Evolutionary conservation across 345 rosid genomes (phyloP), one percentile per base, ranked within the genome.

Genomic region (Corchorus olitorius): DNA sequence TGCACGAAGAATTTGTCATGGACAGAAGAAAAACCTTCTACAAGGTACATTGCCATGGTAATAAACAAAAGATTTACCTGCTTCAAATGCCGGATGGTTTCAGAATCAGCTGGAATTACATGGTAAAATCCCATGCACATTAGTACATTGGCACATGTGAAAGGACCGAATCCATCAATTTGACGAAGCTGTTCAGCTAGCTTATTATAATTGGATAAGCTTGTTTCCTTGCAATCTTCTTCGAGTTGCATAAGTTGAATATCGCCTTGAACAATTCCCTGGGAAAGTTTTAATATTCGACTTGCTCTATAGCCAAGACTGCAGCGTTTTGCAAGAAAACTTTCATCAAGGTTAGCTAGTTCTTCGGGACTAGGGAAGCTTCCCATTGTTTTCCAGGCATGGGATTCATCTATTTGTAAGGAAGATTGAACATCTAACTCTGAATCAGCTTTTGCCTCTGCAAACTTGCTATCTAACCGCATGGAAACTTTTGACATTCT

Each of bases 51-150:
- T 49, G 39, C 22, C 14, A 49, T 59, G 27, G 50, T 48, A 58
- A 65, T 16, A 53, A 41, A 54, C 0, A n/a, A 37, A 14, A 27
- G 20, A 16, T 45, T 70, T 55, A 83, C 89, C 88, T 88, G 84
- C 54, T 86, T 76, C 33, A 86, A 52, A 78, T 86, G 91, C 77
- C 91, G 81, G 16, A 84, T 70, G 12, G 91, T 88, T 82, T 88
- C 89, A 56, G 86, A 81, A 83, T 88, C 88, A 19, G 88, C 6
- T 12, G 91, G 89, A 78, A 88, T 82, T 14, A 76, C 78, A 49
- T 86, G 89, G 80, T 88, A 86, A 77, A 74, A 86, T 49, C 91
- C 88, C 84, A 88, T 81, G 77, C 89, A 88, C 83, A 86, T 78
- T 11, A 88, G 83, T 73, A 84, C 88, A 81, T 88, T 88, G 60